These are phyloP conservation scores for Penicillium hordei DNA, from an alignment of 2,329 filamentous ascomycete genomes.

Conservation along the genomic window DNA sequence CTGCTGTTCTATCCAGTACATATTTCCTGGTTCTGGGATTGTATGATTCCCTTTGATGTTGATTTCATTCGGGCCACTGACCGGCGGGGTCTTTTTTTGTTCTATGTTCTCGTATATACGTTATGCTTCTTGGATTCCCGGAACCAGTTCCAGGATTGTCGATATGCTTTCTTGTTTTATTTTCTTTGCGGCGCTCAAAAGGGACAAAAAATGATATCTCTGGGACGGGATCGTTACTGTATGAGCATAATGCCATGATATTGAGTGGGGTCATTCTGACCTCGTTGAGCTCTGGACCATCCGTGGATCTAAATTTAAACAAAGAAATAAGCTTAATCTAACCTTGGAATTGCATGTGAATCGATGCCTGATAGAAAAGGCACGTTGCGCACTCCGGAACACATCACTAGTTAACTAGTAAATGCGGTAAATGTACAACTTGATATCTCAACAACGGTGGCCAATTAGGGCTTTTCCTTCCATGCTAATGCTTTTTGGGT, in stretches of 20 bases:
- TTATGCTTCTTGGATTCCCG: constrained; percentile 9
- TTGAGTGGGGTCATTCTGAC: constrained; percentile 11
- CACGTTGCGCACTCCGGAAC: too few relatives aligned
- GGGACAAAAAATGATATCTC: constrained; percentile 24
- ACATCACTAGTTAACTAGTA: too few relatives aligned
- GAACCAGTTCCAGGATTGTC: constrained; percentile 10
- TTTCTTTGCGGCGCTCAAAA: constrained; percentile 24
- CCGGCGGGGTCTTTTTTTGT: background rate
- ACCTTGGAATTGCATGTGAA: background rate
- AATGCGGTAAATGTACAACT: too few relatives aligned
- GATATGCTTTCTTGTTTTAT: constrained; percentile 15
- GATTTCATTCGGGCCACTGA: background rate
- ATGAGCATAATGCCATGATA: constrained; percentile 25
- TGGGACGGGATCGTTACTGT: constrained; percentile 19
- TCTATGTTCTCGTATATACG: constrained; percentile 18
- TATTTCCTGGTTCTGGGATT: constrained; percentile 20
- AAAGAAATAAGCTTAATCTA: constrained; percentile 5
- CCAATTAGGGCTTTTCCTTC: too few relatives aligned
- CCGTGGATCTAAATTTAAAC: background rate
- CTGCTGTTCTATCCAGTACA: constrained; percentile 14
- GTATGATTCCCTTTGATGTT: constrained; percentile 20
- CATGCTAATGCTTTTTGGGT: too few relatives aligned
- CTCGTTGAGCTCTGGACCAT: background rate
- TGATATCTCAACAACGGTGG: too few relatives aligned
- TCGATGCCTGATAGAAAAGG: background rate